Conservation (phyloP, 306 rosid species). For the Mucuna pruriens region DNA sequence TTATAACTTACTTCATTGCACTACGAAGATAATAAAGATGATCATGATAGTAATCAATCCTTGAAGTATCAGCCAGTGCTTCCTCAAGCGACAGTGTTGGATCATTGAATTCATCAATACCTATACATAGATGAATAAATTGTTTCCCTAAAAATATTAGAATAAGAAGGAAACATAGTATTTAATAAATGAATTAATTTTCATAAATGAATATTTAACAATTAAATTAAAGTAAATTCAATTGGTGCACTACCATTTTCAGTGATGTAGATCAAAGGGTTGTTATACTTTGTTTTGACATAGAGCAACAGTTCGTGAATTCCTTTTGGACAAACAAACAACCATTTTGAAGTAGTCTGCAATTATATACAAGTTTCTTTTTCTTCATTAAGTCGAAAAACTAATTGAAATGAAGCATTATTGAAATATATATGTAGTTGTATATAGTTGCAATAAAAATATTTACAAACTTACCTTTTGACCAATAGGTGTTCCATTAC, state of each 20-base stretch:
- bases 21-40: too few relatives aligned
- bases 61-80: too few relatives aligned
- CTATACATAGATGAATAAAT: too few relatives aligned
- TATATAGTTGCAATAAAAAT: not conserved
- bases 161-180: too few relatives aligned
- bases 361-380: not conserved
- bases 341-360: conserved; percentile 57
- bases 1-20: too few relatives aligned
- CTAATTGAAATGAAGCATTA: conserved; percentile 3
- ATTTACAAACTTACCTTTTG: too few relatives aligned
- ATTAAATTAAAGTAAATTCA: not conserved
- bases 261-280: conserved; percentile 37
- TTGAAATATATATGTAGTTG: not conserved
- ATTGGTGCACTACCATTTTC: conserved; percentile 28
- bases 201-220: not conserved
- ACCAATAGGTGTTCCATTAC: too few relatives aligned
- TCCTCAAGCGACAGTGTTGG: too few relatives aligned
- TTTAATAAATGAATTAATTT: not conserved
- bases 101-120: too few relatives aligned
- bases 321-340: conserved; percentile 56
- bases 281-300: not conserved
- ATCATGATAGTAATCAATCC: too few relatives aligned
- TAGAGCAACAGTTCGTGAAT: conserved; percentile 36
- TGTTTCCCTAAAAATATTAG: too few relatives aligned
- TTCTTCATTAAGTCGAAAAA: conserved; percentile 1